Evolutionary conservation across 148 eudicot genomes (phyloP).

Genomic region (Vaccinium vitisidaea): DNA sequence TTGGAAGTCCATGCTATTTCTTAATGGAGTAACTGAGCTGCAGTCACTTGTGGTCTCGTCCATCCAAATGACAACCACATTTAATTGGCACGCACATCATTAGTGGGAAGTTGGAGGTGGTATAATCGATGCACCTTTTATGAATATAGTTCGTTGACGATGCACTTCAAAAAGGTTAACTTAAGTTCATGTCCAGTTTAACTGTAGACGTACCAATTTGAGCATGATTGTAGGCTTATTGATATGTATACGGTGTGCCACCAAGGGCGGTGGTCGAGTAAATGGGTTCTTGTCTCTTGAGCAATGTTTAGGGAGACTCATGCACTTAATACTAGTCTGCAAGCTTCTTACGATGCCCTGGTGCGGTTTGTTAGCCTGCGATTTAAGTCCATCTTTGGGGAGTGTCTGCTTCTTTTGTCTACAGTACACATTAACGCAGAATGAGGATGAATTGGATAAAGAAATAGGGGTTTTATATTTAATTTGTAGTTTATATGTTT

Average conservation of each 20-base stretch:
- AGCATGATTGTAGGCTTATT: neutral
- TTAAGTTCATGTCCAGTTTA: neutral
- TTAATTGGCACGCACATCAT: neutral
- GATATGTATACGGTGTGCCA: neutral
- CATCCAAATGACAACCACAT: neutral
- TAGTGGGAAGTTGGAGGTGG: neutral
- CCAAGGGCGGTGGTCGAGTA: neutral
- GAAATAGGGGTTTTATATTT: no score
- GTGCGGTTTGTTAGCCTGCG: neutral
- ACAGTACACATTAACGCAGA: no score
- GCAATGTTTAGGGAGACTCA: neutral
- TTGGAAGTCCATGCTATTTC: neutral
- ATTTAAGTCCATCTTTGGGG: neutral
- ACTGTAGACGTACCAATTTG: neutral
- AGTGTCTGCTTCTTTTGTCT: no score
- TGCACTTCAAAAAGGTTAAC: neutral
- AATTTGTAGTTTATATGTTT: no score
- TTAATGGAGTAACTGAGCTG: neutral
- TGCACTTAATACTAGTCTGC: neutral
- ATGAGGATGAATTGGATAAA: no score
- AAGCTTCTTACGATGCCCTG: neutral
- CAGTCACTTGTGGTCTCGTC: neutral
- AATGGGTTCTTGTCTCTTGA: neutral
- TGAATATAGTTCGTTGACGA: neutral
- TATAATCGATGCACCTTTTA: neutral